Evolutionary conservation across 441 rosid species (phyloP), one percentile per base, ranked within the genome.

Genomic region (Theobroma grandiflorum): DNA sequence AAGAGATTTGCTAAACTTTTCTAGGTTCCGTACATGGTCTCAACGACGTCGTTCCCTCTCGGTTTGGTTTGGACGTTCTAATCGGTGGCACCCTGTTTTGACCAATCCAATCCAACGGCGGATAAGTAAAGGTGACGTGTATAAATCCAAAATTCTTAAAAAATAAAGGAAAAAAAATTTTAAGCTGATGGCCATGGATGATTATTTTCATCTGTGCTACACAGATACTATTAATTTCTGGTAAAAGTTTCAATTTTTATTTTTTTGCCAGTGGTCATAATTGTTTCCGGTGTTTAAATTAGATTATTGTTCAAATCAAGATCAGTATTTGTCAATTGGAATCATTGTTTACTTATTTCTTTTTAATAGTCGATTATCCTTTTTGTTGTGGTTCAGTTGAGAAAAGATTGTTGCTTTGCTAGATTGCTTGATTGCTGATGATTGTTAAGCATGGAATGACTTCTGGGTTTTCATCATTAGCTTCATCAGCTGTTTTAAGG

Each of bases 401-500:
- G 8, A 52, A 72, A 38, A n/a, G 22, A 55, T 73, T 38, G 49
- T 55, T 49, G 49, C 63, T 62, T 53, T 37, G 65, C 14, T 15
- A 2, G 55, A 50, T 50, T 50, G 3, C 6, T 14, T 58, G 68
- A 75, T 75, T 52, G 74, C 87, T 84, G 80, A 93, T 93, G 95
- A 84, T 91, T 82, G 79, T 79, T 78, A 86, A 66, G 77, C 87
- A 85, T 68, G 88, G 88, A 38, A 26, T 90, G 87, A 84, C 85
- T 80, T 83, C 80, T 75, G 81, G 81, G 82, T 71, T 91, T 26
- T 33, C 75, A 16, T 86, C 83, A 49, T 45, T 82, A 73, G 80
- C 81, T 85, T 85, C 84, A 38, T 88, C 90, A 4, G 80, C 91
- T 72, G 90, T 92, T 63, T 82, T 87, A 75, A 89, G 98, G 89